Evolutionary conservation across 257 asterid species (phyloP).

Genomic region (Anisodus tanguticus): DNA sequence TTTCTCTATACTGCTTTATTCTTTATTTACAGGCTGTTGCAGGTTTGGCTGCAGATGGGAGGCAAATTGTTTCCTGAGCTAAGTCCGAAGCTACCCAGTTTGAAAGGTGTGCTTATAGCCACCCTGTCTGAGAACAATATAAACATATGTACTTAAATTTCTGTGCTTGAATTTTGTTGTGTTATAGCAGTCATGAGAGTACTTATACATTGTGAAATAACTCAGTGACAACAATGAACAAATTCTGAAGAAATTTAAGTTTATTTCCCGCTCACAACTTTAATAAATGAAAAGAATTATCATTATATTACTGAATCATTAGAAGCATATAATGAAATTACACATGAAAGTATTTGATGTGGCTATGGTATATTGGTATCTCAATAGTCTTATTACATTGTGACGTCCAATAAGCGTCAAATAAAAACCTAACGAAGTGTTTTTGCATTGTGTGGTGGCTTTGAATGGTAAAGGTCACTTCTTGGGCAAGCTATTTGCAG

Average conservation of each 20-base stretch:
- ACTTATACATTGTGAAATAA: background rate
- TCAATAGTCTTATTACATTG: background rate
- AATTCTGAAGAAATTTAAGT: background rate
- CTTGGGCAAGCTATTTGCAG: background rate
- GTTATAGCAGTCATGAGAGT: background rate
- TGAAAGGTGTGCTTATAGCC: slow-evolving; percentile 55
- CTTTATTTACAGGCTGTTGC: slow-evolving; percentile 70
- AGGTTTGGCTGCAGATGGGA: slow-evolving; percentile 93
- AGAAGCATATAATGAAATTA: background rate
- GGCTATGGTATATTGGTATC: slow-evolving; percentile 16
- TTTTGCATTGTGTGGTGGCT: background rate
- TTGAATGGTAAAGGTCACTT: slow-evolving; percentile 3
- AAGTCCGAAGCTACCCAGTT: slow-evolving; percentile 84
- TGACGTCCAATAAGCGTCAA: background rate
- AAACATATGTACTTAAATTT: background rate
- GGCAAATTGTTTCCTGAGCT: slow-evolving; percentile 88
- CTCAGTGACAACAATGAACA: background rate
- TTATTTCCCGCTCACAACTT: background rate
- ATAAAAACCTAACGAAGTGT: background rate
- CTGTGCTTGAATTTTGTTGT: background rate
- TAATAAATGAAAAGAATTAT: background rate
- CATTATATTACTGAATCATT: background rate
- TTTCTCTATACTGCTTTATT: slow-evolving; percentile 10
- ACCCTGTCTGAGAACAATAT: background rate
- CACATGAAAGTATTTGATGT: background rate